Conservation (phyloP, 2,329 filamentous ascomycete species). For the Fusarium citri region DNA sequence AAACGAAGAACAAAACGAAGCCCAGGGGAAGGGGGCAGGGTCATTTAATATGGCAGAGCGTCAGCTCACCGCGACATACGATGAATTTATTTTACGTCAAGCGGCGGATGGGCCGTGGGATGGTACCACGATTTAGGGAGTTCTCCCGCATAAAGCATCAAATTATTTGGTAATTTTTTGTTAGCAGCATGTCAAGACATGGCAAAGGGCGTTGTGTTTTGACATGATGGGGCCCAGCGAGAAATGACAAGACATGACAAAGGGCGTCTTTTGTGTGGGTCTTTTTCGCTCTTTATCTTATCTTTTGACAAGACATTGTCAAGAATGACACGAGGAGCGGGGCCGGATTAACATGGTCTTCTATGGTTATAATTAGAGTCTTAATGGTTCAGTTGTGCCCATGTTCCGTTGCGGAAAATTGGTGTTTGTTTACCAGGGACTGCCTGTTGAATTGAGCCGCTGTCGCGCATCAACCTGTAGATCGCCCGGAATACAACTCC, state of each 20-base stretch:
- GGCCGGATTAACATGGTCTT: neutral
- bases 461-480: neutral
- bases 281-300: conserved; percentile 19
- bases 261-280: conserved; percentile 26
- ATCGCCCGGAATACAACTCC: neutral
- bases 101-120: neutral
- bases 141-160: conserved; percentile 16
- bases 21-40: neutral
- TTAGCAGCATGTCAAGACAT: conserved; percentile 20
- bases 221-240: conserved; percentile 21
- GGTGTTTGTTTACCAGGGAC: neutral
- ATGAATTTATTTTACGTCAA: conserved; percentile 35
- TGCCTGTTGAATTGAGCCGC: neutral
- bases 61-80: conserved; percentile 5
- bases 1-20: neutral
- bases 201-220: conserved; percentile 26
- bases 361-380: neutral
- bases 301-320: conserved; percentile 21
- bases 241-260: conserved; percentile 29
- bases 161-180: conserved; percentile 35
- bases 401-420: neutral
- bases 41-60: conserved; percentile 5
- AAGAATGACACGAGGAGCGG: neutral
- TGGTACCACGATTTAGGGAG: conserved; percentile 1
- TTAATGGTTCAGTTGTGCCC: neutral